Percentiles rank a stretch among this genome's conserved stretches.
Evolutionary conservation across 495 filamentous ascomycete species (phyloP).

Genomic region (Penicillium egyptiacum): DNA sequence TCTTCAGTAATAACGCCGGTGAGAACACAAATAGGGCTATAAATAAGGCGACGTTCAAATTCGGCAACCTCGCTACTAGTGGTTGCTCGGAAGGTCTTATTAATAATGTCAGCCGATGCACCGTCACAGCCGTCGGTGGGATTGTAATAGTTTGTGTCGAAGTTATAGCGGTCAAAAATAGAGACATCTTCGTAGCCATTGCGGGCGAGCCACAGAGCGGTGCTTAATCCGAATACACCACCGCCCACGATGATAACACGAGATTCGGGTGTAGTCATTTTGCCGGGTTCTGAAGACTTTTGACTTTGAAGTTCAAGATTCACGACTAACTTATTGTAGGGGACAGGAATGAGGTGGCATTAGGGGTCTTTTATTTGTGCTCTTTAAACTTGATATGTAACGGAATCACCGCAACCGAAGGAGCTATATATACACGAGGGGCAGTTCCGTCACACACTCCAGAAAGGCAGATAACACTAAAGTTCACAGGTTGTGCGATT

Average conservation of each 20-base stretch:
- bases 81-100: slow-evolving; percentile 21
- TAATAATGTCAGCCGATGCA: slow-evolving; percentile 22
- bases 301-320: too few relatives aligned
- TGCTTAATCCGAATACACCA: slow-evolving; percentile 20
- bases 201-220: slow-evolving; percentile 18
- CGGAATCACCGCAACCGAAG: slow-evolving; percentile 4
- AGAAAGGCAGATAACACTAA: too few relatives aligned
- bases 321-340: too few relatives aligned
- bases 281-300: neutral
- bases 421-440: neutral
- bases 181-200: slow-evolving; percentile 19
- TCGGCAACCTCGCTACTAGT: too few relatives aligned
- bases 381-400: neutral
- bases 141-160: slow-evolving; percentile 14
- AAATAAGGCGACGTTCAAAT: too few relatives aligned
- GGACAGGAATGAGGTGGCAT: too few relatives aligned
- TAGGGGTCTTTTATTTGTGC: too few relatives aligned
- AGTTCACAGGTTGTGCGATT: too few relatives aligned
- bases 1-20: too few relatives aligned
- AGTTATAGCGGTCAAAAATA: slow-evolving; percentile 16
- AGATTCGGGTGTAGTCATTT: slow-evolving; percentile 12
- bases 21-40: too few relatives aligned
- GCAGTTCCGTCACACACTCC: slow-evolving; percentile 1
- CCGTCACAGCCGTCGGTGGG: slow-evolving; percentile 15
- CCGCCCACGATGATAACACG: slow-evolving; percentile 19